A percentile compares a stretch with the other conserved stretches of the same genome.
Conservation (phyloP, 116 monocot species). For the Phalaenopsis hybrid region DNA sequence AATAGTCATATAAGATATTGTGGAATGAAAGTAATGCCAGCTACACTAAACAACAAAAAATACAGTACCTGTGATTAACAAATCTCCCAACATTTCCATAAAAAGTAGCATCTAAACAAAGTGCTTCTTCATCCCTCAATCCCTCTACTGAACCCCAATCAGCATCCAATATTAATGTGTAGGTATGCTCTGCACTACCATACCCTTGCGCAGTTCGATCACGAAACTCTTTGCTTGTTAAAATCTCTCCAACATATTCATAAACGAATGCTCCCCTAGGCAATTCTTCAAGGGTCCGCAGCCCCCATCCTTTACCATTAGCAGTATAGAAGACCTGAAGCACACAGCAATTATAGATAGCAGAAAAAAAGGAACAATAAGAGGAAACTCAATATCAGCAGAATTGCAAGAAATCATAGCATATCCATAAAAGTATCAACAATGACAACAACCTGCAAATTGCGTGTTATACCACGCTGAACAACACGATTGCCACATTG, state of each 20-base stretch:
- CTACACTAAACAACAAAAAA: background rate
- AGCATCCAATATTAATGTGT: conserved; percentile 74
- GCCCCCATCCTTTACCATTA: conserved; percentile 87
- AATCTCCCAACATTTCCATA: conserved; percentile 94
- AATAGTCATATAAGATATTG: background rate
- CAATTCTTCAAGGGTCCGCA: conserved; percentile 72
- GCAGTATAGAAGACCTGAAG: conserved; percentile 76
- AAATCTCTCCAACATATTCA: conserved; percentile 85
- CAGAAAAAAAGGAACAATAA: background rate
- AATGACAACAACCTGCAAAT: conserved; percentile 56
- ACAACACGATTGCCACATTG: conserved; percentile 86
- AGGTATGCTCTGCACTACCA: conserved; percentile 37
- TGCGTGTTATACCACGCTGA: conserved; percentile 72
- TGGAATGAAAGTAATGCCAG: background rate
- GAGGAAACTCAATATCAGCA: background rate
- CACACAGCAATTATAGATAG: background rate
- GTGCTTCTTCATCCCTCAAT: conserved; percentile 77
- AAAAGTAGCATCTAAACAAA: conserved; percentile 88
- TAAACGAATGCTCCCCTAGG: conserved; percentile 88
- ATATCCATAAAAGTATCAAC: background rate
- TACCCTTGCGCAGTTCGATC: conserved; percentile 46
- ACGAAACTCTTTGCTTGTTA: conserved; percentile 77
- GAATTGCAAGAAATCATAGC: background rate
- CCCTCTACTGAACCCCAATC: conserved; percentile 77
- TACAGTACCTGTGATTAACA: conserved; percentile 77